phyloP scores from a whole-genome alignment of 345 rosid species.

The Populus euphratica region DNA sequence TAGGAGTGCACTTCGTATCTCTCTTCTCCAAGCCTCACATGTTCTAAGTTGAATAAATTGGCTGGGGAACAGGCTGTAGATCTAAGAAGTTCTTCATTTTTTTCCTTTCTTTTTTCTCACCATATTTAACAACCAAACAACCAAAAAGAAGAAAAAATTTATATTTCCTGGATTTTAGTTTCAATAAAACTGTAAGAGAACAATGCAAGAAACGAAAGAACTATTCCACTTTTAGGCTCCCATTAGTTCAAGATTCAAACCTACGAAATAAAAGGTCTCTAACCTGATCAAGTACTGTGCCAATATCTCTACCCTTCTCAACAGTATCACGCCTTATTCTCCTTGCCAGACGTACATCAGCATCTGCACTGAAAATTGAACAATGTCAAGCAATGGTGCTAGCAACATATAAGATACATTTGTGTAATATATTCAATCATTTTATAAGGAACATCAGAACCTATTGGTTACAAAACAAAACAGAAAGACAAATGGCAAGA shows the following conservation, averaged over 20 bases:
- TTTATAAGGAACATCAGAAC: not conserved
- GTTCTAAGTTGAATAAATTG: not conserved
- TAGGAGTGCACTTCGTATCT: too few relatives aligned
- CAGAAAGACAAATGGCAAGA: not conserved
- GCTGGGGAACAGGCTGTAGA: not conserved
- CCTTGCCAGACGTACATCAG: slow-evolving; percentile 98
- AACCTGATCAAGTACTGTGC: slow-evolving; percentile 94
- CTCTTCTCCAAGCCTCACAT: not conserved
- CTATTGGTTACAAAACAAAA: not conserved
- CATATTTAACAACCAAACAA: not conserved
- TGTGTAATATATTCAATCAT: not conserved
- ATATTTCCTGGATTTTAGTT: not conserved
- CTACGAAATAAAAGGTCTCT: slow-evolving; percentile 8
- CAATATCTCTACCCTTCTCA: slow-evolving; percentile 85
- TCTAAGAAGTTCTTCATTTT: too few relatives aligned
- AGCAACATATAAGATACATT: slow-evolving; percentile 22
- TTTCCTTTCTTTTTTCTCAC: not conserved
- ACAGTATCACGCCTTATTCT: slow-evolving; percentile 91
- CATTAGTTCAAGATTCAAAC: not conserved
- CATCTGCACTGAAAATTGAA: slow-evolving; percentile 73
- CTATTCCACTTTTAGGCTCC: too few relatives aligned
- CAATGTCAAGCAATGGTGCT: slow-evolving; percentile 35
- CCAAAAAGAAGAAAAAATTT: not conserved
- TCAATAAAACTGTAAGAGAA: not conserved
- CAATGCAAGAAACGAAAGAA: not conserved